A percentile compares a stretch with the other conserved stretches of the same genome.
Evolutionary conservation across 345 rosid genomes (phyloP).

Genomic region (Sisymbrium irio): DNA sequence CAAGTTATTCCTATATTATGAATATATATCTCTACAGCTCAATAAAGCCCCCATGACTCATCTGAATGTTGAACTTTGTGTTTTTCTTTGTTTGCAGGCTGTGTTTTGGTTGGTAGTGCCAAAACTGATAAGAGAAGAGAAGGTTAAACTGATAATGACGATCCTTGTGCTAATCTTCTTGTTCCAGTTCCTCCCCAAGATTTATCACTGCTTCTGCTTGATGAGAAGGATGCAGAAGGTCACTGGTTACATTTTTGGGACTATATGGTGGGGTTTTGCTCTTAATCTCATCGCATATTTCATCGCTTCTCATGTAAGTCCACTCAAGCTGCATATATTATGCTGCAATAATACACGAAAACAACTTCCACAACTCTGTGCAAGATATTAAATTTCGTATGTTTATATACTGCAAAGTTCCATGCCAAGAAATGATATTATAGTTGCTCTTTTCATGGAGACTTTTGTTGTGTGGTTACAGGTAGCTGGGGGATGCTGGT

Average conservation of each 20-base stretch:
- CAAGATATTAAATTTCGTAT: background rate
- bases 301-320: constrained; percentile 82
- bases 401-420: background rate
- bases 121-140: constrained; percentile 57
- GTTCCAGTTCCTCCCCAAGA: constrained; percentile 68
- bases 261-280: constrained; percentile 98
- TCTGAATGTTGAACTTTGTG: background rate
- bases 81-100: constrained; percentile 44
- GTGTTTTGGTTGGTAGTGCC: constrained; percentile 80
- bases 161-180: constrained; percentile 51
- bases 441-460: background rate
- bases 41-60: background rate
- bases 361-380: background rate
- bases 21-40: background rate
- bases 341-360: constrained; percentile 7
- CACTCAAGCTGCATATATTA: background rate
- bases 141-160: constrained; percentile 62
- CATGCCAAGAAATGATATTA: background rate
- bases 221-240: constrained; percentile 85
- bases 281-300: constrained; percentile 88
- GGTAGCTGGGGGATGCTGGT: constrained; percentile 97
- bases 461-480: constrained; percentile 24
- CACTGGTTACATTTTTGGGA: constrained; percentile 88
- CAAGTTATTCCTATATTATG: background rate
- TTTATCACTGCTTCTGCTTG: constrained; percentile 72